Evolutionary conservation across 1,284 basidiomycete species (phyloP).

Genomic region (Microbotryum saponariae): DNA sequence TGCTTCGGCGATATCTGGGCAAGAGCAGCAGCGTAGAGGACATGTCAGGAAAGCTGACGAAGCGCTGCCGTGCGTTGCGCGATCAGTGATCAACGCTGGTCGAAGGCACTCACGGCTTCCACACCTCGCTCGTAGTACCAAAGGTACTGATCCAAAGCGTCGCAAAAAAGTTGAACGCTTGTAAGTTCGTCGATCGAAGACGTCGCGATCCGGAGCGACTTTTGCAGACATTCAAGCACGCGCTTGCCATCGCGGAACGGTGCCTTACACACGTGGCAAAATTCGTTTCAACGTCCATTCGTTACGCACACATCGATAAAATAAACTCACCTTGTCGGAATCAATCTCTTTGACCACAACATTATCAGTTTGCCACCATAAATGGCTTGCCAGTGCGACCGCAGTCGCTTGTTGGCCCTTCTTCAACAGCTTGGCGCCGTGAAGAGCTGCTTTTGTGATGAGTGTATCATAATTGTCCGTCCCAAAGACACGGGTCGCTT

Average conservation of each 20-base stretch:
- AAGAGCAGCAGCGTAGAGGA: neutral
- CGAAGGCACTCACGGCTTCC: conserved; percentile 58
- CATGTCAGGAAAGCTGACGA: neutral
- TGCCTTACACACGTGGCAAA: conserved; percentile 52
- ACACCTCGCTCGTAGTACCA: conserved; percentile 89
- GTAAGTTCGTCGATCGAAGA: conserved; percentile 91
- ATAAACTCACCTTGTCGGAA: conserved; percentile 41
- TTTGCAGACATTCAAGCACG: conserved; percentile 88
- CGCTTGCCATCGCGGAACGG: conserved; percentile 85
- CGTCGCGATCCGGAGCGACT: conserved; percentile 83
- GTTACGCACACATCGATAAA: neutral
- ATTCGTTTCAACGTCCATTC: neutral
- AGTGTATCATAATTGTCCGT: conserved; percentile 89
- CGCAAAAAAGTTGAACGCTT: conserved; percentile 84
- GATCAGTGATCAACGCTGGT: neutral
- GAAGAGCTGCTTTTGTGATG: conserved; percentile 89
- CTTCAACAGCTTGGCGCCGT: conserved; percentile 86
- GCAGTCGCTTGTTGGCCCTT: conserved; percentile 92
- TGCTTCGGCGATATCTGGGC: conserved; percentile 79
- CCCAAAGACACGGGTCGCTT: conserved; percentile 74
- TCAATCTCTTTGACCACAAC: conserved; percentile 46
- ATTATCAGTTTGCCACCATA: conserved; percentile 84
- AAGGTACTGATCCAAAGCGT: conserved; percentile 84
- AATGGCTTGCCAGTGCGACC: conserved; percentile 84
- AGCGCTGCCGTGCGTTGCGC: neutral